Base-by-base conservation (phyloP, 176 grass and related monocot genomes). In the Cenchrus purpureus region DNA sequence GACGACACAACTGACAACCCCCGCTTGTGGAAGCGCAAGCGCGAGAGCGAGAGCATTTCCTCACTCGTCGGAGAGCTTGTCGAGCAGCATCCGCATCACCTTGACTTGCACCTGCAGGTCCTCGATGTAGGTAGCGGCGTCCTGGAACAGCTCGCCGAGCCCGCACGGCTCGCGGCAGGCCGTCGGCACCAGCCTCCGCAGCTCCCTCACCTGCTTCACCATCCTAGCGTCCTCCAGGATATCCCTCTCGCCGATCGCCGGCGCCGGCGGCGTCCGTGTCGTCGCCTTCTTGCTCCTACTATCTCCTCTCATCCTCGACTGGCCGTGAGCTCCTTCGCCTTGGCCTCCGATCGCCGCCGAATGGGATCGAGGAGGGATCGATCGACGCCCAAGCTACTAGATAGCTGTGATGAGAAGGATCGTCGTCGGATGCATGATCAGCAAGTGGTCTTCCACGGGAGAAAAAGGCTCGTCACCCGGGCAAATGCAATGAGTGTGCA, bases 81-180 rank as follows among this genome's bases (percentile, higher is more conserved):
- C 86, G 67, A 88, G 74, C 79, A 92, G 86, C 79, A 92, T 89
- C 68, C 49, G 75, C 90, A 92, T 89, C 6, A 83, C 22, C 79
- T 74, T 68, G 16, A 86, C 83, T 42, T 74, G 79, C 52, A 70
- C 57, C 82, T 92, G 83, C 83, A 92, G 54, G 73, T 78, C 86
- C 79, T 82, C 83, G 74, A 92, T 86, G 83, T 92, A 85, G 68
- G 8, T 75, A 12, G 74, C 83, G 6, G 83, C 83, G 22, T 89
- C 83, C 68, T 48, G 67, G 83, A 92, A 89, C 73, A 92, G 90
- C 60, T 88, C 83, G 49, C 86, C 74, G 66, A 92, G 59, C 9
- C 86, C 79, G 25, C 73, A 82, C 2, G 83, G 73, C 83, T 92
- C 90, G 10, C 67, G 83, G 53, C 68, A 54, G 1, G 16, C 80